These are phyloP conservation scores for Phialophora expanda DNA, from an alignment of 2,329 filamentous ascomycete genomes.

Conservation along the genomic window DNA sequence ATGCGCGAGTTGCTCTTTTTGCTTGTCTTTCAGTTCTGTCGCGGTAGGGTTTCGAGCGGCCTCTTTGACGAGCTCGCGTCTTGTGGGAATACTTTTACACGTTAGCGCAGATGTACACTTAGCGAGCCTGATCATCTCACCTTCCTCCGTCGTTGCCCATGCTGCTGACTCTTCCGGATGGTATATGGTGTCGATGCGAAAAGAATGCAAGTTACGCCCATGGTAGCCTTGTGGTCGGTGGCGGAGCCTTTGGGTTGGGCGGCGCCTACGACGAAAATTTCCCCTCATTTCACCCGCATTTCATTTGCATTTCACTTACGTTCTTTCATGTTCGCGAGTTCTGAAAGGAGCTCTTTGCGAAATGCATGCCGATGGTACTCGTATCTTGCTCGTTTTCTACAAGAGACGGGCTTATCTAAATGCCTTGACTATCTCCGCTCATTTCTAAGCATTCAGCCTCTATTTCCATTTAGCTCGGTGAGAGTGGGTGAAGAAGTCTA, in stretches of 20 bases:
- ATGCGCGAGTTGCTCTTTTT: slow-evolving; percentile 82
- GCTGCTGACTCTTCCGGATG: not conserved
- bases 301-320: not conserved
- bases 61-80: slow-evolving; percentile 93
- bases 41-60: slow-evolving; percentile 81
- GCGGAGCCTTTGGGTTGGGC: not conserved
- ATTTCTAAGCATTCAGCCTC: not conserved
- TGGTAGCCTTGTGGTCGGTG: slow-evolving; percentile 2
- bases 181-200: not conserved
- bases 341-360: not conserved
- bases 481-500: not conserved
- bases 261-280: slow-evolving; percentile 1
- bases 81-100: slow-evolving; percentile 76
- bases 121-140: slow-evolving; percentile 43
- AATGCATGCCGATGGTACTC: not conserved
- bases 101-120: slow-evolving; percentile 10
- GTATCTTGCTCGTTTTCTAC: not conserved
- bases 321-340: not conserved
- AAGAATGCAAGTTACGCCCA: not conserved
- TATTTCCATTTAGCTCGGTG: not conserved
- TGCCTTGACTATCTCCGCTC: slow-evolving; percentile 7
- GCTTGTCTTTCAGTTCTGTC: slow-evolving; percentile 85
- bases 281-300: not conserved
- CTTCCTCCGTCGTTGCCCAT: slow-evolving; percentile 97
- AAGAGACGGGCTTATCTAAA: not conserved